Evolutionary conservation across 2,329 filamentous ascomycete genomes (phyloP), one percentile per base, ranked within the genome.

Genomic region (Ophiostoma triangulosporum): DNA sequence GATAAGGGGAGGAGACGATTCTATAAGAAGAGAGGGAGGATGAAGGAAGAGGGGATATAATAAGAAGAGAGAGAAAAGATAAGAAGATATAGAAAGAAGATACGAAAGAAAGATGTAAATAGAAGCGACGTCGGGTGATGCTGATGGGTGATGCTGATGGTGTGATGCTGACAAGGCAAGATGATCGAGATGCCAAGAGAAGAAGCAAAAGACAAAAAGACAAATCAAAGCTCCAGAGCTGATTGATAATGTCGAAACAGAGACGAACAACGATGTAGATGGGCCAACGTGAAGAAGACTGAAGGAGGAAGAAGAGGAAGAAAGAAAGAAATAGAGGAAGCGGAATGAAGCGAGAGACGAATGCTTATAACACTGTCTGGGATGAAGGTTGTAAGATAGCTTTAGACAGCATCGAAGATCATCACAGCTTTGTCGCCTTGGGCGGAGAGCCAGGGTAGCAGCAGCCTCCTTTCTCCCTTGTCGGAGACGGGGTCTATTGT

Each of bases 211-310:
- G 20, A 17, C 56, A n/a, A 49, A 32, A 46, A 50, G 48, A 51
- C 27, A 53, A 52, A 55, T 46, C 54, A 48, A 53, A 57, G 51
- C 57, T 59, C 57, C 57, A 56, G 57, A 59, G 57, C 54, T 53
- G 54, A 48, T 55, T 46, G 32, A 48, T 52, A 43, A 27, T 54
- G 50, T 17, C 14, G 7, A 20, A 31, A 36, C 15, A 38, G 17
- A 46, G 46, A 36, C 49, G 53, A 56, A 53, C 46, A n/a, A 26
- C 27, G 45, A 40, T 6, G 54, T 17, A 48, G 53, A 36, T 55
- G 57, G 56, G 56, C 54, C 57, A 40, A 57, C 57, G 36, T 29
- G 33, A 52, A 52, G 57, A 58, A 57, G 54, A 55, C 57, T 57
- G 57, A 38, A 31, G 52, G 31, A 5, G n/a, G 33, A 31, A 32